Percentiles rank a stretch among this genome's conserved stretches.
These are phyloP conservation scores for Diplodia scrobiculata DNA, from an alignment of 2,329 filamentous ascomycete genomes.

Conservation along the genomic window DNA sequence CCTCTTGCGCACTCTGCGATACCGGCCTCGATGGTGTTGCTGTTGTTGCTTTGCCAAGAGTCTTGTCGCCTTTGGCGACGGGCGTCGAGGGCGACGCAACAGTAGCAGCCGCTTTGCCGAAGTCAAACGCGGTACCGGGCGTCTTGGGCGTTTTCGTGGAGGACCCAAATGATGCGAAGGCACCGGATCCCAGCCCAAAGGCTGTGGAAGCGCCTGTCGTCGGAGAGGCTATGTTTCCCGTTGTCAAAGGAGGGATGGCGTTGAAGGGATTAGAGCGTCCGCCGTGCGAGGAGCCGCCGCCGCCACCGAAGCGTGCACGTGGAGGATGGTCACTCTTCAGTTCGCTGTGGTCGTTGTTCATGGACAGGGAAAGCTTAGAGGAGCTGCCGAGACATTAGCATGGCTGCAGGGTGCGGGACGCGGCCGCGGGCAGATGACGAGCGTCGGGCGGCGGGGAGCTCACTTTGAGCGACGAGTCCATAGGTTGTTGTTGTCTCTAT, in stretches of 20 bases:
- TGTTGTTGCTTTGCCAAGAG: slow-evolving; percentile 25
- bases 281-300: slow-evolving; percentile 70
- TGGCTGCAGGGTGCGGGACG: slow-evolving; percentile 30
- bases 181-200: slow-evolving; percentile 90
- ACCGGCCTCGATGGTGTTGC: slow-evolving; percentile 13
- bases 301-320: slow-evolving; percentile 72
- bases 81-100: slow-evolving; percentile 56
- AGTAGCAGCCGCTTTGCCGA: slow-evolving; percentile 59
- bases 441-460: slow-evolving; percentile 39
- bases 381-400: slow-evolving; percentile 56
- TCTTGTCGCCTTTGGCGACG: slow-evolving; percentile 63
- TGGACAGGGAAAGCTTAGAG: slow-evolving; percentile 89
- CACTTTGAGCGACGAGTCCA: slow-evolving; percentile 86
- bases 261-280: slow-evolving; percentile 77
- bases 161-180: slow-evolving; percentile 90
- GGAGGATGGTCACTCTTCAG: slow-evolving; percentile 57
- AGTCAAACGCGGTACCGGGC: slow-evolving; percentile 76
- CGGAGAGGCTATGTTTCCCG: slow-evolving; percentile 68
- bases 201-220: slow-evolving; percentile 78
- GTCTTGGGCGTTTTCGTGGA: slow-evolving; percentile 85
- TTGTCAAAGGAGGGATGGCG: slow-evolving; percentile 69
- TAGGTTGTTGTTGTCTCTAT: slow-evolving; percentile 51
- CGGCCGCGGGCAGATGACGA: slow-evolving; percentile 32
- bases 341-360: slow-evolving; percentile 58
- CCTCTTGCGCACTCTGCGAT: slow-evolving; percentile 33